Conservation (phyloP, 2,329 filamentous ascomycete species). For the Macrophomina tecta region DNA sequence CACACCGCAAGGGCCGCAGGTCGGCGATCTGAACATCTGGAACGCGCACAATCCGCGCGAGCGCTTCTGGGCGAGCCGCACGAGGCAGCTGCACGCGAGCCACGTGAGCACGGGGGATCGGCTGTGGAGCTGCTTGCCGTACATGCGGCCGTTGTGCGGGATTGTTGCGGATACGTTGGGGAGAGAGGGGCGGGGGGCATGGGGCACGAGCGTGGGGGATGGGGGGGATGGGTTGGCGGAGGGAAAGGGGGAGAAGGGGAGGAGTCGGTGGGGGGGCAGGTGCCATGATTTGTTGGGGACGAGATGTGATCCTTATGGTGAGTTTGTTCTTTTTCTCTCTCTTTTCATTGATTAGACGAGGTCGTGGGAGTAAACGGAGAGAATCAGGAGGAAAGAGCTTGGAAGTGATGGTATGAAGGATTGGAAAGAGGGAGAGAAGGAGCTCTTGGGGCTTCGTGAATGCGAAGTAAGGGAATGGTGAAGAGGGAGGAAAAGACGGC, state of each 20-base stretch:
- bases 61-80: slow-evolving; percentile 81
- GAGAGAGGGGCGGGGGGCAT: slow-evolving; percentile 55
- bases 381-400: too few relatives aligned
- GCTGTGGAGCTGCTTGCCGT: slow-evolving; percentile 79
- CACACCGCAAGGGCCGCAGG: slow-evolving; percentile 78
- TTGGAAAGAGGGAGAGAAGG: not conserved
- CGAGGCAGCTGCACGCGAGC: slow-evolving; percentile 76
- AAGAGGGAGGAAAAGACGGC: not conserved
- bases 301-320: slow-evolving; percentile 78
- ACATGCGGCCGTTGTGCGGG: slow-evolving; percentile 75
- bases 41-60: slow-evolving; percentile 77
- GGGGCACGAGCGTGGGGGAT: slow-evolving; percentile 47
- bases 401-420: not conserved
- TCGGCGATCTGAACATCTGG: slow-evolving; percentile 86
- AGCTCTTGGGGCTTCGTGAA: not conserved
- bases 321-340: slow-evolving; percentile 28
- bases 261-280: slow-evolving; percentile 68
- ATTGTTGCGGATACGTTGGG: slow-evolving; percentile 69
- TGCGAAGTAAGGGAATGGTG: too few relatives aligned
- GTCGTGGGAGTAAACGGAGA: too few relatives aligned
- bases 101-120: slow-evolving; percentile 76
- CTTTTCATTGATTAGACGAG: not conserved
- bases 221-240: not conserved
- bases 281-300: slow-evolving; percentile 83
- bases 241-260: slow-evolving; percentile 54